Base-by-base conservation (phyloP, 164 flowering plant species). In the Malania oleifera region DNA sequence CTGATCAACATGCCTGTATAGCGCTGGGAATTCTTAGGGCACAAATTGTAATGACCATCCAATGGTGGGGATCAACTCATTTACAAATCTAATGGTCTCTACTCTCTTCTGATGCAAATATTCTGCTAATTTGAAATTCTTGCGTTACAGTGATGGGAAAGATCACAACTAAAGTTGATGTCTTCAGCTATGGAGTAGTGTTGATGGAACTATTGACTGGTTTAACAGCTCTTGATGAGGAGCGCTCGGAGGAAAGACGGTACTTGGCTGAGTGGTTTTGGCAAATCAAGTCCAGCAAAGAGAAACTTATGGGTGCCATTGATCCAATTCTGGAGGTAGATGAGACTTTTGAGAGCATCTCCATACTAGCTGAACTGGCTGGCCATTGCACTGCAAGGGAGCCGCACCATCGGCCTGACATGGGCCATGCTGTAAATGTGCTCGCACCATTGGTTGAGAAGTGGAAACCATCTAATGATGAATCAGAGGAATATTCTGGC, bases 371-470 rank as follows among this genome's bases (percentile, higher is more conserved):
- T 40, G 91, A 89, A 59, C 70, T 89, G n/a, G 95, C 95, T 25
- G 87, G 93, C 5, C 96, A 86, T 56, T 86, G 95, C 77, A 82
- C 96, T 17, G 83, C 87, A 44, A 70, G 96, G 47, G 96, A 89
- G 54, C 87, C 95, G 11, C 52, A 61, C 54, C 92, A 86, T 35
- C 73, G 96, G 18, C 96, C 96, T 1, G 89, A 88, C 35, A 86
- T 89, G 89, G 78, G 96, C 13, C 89, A 89, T 68, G 91, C 75
- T 0, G 96, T 89, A 44, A 86, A 72, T 52, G 85, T 86, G 14
- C 69, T 88, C 38, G 51, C 72, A 29, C 73, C 74, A 38, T 73
- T 85, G 20, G 82, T 89, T 11, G 93, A 82, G 71, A 74, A 77
- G 68, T 89, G 96, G 96, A 82, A 77, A 55, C 93, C 92, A 13